phyloP scores from a whole-genome alignment of 441 rosid genomes.

The Euphorbia schlechtendalii region DNA sequence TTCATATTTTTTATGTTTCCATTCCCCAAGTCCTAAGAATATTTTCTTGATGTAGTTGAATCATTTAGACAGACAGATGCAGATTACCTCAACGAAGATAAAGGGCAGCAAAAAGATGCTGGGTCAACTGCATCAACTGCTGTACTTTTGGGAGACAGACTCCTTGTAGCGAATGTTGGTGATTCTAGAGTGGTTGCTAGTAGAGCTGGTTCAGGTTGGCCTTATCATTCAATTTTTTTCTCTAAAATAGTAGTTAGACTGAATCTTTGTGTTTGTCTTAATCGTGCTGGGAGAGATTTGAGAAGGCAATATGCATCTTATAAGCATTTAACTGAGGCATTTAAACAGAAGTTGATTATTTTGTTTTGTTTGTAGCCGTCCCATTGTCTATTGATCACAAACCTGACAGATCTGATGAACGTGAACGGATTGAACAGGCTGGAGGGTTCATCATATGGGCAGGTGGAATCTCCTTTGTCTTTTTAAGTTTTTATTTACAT shows the following conservation, averaged over 20 bases:
- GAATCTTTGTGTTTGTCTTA: not conserved
- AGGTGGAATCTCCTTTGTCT: constrained; percentile 31
- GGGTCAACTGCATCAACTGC: constrained; percentile 91
- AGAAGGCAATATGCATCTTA: not conserved
- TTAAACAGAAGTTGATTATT: not conserved
- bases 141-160: constrained; percentile 54
- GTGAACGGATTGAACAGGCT: constrained; percentile 78
- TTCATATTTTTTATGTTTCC: not conserved
- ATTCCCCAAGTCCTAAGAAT: not conserved
- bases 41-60: constrained; percentile 44
- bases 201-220: constrained; percentile 64
- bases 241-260: too few relatives aligned
- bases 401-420: constrained; percentile 84
- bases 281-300: not conserved
- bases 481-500: constrained; percentile 1
- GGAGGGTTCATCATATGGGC: constrained; percentile 90
- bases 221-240: constrained; percentile 7
- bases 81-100: constrained; percentile 59
- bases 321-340: not conserved
- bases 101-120: constrained; percentile 53
- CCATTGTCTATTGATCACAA: constrained; percentile 78
- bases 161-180: constrained; percentile 87
- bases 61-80: constrained; percentile 61
- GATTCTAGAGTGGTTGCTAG: constrained; percentile 82
- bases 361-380: constrained; percentile 41